Percentiles rank a stretch among this genome's conserved stretches.
phyloP scores from a whole-genome alignment of 495 filamentous ascomycete genomes.

The Pseudoneurospora amorphoporcata region DNA sequence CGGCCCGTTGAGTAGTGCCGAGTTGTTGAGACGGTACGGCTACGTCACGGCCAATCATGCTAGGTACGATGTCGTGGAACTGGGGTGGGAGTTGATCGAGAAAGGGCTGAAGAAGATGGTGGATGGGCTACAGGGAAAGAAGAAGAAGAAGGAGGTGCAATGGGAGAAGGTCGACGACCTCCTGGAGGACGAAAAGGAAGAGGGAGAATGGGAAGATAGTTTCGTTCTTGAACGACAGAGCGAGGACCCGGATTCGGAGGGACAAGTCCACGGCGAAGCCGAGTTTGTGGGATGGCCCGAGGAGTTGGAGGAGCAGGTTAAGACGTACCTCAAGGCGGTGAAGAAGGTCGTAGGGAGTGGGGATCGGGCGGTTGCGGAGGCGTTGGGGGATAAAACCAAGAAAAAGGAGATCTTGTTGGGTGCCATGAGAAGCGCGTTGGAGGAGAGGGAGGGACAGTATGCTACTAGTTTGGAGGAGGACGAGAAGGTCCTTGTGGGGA shows the following conservation, averaged over 20 bases:
- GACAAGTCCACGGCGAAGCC: slow-evolving; percentile 19
- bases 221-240: slow-evolving; percentile 36
- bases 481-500: slow-evolving; percentile 33
- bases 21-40: slow-evolving; percentile 79
- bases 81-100: slow-evolving; percentile 49
- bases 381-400: slow-evolving; percentile 29
- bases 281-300: slow-evolving; percentile 24
- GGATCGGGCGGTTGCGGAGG: slow-evolving; percentile 3
- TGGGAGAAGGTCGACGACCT: slow-evolving; percentile 26
- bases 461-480: slow-evolving; percentile 55
- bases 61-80: slow-evolving; percentile 71
- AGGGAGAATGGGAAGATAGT: slow-evolving; percentile 27
- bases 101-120: slow-evolving; percentile 11
- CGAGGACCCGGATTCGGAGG: slow-evolving; percentile 28
- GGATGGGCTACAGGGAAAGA: slow-evolving; percentile 25
- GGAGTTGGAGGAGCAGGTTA: slow-evolving; percentile 29
- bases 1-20: slow-evolving; percentile 69
- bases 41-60: slow-evolving; percentile 73
- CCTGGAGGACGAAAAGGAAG: slow-evolving; percentile 20
- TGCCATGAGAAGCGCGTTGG: slow-evolving; percentile 31
- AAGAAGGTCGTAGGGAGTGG: slow-evolving; percentile 23
- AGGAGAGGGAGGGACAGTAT: slow-evolving; percentile 45
- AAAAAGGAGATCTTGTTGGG: slow-evolving; percentile 27
- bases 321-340: slow-evolving; percentile 29
- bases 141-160: slow-evolving; percentile 26